A percentile compares a stretch with the other conserved stretches of the same genome.
These are phyloP conservation scores for Chaetomium sp. DNA, from an alignment of 2,329 filamentous ascomycete genomes.

Conservation along the genomic window DNA sequence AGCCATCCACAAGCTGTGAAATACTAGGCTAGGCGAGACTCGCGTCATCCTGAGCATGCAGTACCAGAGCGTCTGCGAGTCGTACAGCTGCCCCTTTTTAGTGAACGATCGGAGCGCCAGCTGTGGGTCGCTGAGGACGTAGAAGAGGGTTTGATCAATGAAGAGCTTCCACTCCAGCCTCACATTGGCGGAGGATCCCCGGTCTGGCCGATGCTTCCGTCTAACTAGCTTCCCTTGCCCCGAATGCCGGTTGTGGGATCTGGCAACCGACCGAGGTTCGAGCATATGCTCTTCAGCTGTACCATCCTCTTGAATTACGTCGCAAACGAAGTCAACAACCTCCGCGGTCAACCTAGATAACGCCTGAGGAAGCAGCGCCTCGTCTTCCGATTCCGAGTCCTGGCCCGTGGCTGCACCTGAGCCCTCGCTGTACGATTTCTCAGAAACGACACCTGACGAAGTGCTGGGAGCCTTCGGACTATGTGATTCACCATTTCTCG, in stretches of 20 bases:
- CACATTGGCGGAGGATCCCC: slow-evolving; percentile 39
- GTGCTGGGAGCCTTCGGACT: slow-evolving; percentile 30
- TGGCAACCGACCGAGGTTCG: slow-evolving; percentile 44
- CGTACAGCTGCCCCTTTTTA: slow-evolving; percentile 53
- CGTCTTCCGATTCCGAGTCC: slow-evolving; percentile 37
- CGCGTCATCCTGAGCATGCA: slow-evolving; percentile 63
- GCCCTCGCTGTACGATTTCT: slow-evolving; percentile 31
- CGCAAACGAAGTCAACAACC: slow-evolving; percentile 62
- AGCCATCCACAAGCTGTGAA: slow-evolving; percentile 67
- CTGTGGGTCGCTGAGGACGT: slow-evolving; percentile 60
- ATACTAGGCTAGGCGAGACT: slow-evolving; percentile 59
- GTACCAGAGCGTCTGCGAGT: slow-evolving; percentile 65
- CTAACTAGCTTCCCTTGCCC: slow-evolving; percentile 40
- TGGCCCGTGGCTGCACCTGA: slow-evolving; percentile 28
- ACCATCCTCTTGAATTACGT: slow-evolving; percentile 59
- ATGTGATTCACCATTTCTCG: slow-evolving; percentile 29
- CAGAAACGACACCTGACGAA: slow-evolving; percentile 30
- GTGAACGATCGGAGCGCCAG: slow-evolving; percentile 61
- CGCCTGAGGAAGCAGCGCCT: slow-evolving; percentile 57
- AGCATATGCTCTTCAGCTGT: slow-evolving; percentile 55
- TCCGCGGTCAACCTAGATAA: slow-evolving; percentile 57
- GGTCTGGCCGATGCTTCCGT: slow-evolving; percentile 39
- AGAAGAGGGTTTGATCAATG: slow-evolving; percentile 65
- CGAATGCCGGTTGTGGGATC: slow-evolving; percentile 36
- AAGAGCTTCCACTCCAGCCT: slow-evolving; percentile 60